Evolutionary conservation across 2,329 filamentous ascomycete genomes (phyloP), one percentile per base, ranked within the genome.

Genomic region (Metarhizium robertsii): DNA sequence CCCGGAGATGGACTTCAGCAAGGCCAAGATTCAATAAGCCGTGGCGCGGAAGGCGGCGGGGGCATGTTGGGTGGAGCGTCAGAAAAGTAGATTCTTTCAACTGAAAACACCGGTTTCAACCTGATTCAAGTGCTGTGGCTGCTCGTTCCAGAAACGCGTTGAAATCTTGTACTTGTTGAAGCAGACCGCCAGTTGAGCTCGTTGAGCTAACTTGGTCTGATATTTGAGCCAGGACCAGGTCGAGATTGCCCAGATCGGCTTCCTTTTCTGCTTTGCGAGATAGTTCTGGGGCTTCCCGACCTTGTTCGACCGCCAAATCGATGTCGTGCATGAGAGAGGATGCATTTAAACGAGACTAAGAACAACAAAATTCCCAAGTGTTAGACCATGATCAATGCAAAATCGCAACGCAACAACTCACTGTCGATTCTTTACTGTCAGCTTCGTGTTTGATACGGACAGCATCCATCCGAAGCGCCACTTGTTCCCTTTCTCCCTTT

Each of bases 1-100:
- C 63, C 82, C 83, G 0, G 84, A 87, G 73, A 83, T 88, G 79
- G 85, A 88, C 69, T 87, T 88, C 64, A 83, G 77, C 68, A 86
- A 87, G 50, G 85, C 84, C 60, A 85, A 87, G 75, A 81, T 87
- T 56, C 78, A 73, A 65, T 84, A 63, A 43, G 50, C 46, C 32
- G 42, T 52, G 11, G 6, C 30, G 50, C 16, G 43, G 25, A 7
- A 4, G 18, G 5, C 14, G 7, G 10, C 6, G 45, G 25, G 8
- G 45, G 45, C 42, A 20, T n/a, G 10, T 30, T 48, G 30, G 45
- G 18, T 8, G 20, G 14, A 10, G 7, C 14, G 45, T 29, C 25
- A 20, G 3, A 48, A 30, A 48, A 30, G 34, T 10, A 25, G 55
- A 48, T 38, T 50, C 45, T 46, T 49, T 52, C 29, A 52, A 52